These are phyloP conservation scores for Neurospora tetrasperma DNA, from an alignment of 495 filamentous ascomycete species.

Conservation along the genomic window DNA sequence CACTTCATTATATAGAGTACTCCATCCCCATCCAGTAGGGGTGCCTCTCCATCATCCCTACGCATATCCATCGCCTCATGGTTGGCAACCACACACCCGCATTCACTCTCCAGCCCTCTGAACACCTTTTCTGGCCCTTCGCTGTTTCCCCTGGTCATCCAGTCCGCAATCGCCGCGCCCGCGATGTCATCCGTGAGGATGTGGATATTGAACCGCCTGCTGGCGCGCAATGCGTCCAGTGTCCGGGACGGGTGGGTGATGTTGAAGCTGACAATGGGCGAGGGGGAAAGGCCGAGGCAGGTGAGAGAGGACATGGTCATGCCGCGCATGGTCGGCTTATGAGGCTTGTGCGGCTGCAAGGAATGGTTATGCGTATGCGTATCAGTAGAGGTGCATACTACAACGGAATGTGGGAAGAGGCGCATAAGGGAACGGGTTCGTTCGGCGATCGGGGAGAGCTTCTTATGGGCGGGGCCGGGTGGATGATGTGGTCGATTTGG, in stretches of 20 bases:
- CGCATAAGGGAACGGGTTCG: conserved; percentile 57
- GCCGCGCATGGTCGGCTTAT: conserved; percentile 32
- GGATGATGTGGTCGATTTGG: background rate
- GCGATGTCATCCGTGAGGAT: conserved; percentile 29
- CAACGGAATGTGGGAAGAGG: conserved; percentile 59
- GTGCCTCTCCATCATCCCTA: conserved; percentile 2
- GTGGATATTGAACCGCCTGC: conserved; percentile 38
- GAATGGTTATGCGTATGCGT: conserved; percentile 13
- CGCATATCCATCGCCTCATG: background rate
- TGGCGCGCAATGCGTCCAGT: conserved; percentile 44
- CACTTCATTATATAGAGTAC: conserved; percentile 36
- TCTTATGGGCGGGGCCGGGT: conserved; percentile 1
- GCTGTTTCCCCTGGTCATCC: conserved; percentile 30
- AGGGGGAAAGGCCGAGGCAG: conserved; percentile 56
- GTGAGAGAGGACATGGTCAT: conserved; percentile 82
- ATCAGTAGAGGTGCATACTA: conserved; percentile 50
- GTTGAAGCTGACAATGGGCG: conserved; percentile 71
- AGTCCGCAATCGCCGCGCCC: conserved; percentile 35
- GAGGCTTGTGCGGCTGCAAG: conserved; percentile 11
- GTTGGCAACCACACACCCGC: conserved; percentile 12
- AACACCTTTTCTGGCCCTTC: conserved; percentile 16
- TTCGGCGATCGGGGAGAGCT: conserved; percentile 17
- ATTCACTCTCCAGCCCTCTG: conserved; percentile 17
- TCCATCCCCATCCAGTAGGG: conserved; percentile 26
- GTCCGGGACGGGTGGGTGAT: conserved; percentile 65